A percentile compares a stretch with the other conserved stretches of the same genome.
phyloP scores from a whole-genome alignment of 352 stramenopile genomes.

The Phytophthora palmivora region DNA sequence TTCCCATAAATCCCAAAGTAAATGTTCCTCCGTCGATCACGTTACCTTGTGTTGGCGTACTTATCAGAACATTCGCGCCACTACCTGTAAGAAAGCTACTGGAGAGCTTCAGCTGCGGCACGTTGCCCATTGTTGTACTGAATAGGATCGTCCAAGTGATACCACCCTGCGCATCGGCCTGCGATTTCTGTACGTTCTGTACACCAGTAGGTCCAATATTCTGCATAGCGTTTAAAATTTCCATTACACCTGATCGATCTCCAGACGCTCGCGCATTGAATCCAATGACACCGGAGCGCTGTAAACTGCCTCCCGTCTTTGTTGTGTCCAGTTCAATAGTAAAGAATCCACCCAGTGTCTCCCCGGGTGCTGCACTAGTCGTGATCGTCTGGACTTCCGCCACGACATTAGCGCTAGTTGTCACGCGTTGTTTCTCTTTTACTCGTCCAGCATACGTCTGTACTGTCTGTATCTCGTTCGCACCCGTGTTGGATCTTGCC shows the following conservation, averaged over 20 bases:
- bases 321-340: slow-evolving; percentile 93
- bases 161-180: slow-evolving; percentile 81
- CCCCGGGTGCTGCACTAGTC: slow-evolving; percentile 80
- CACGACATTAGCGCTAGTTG: slow-evolving; percentile 65
- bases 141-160: slow-evolving; percentile 95
- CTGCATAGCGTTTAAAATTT: slow-evolving; percentile 85
- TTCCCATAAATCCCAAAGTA: slow-evolving; percentile 90
- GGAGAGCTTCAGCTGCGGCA: slow-evolving; percentile 64
- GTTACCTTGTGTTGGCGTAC: slow-evolving; percentile 66
- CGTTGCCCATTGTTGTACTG: slow-evolving; percentile 61
- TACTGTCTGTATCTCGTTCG: slow-evolving; percentile 95
- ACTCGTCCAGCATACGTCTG: slow-evolving; percentile 85
- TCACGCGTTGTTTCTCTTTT: slow-evolving; percentile 91
- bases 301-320: slow-evolving; percentile 78
- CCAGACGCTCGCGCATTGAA: slow-evolving; percentile 72
- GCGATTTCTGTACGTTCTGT: slow-evolving; percentile 63
- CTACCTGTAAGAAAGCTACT: slow-evolving; percentile 76
- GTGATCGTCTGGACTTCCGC: slow-evolving; percentile 89
- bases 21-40: slow-evolving; percentile 89
- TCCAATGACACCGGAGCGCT: slow-evolving; percentile 93
- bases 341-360: slow-evolving; percentile 90
- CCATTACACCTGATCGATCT: slow-evolving; percentile 54
- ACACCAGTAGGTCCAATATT: slow-evolving; percentile 73
- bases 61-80: slow-evolving; percentile 73
- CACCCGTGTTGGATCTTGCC: slow-evolving; percentile 81